A percentile compares a stretch with the other conserved stretches of the same genome.
Evolutionary conservation across 2,329 filamentous ascomycete genomes (phyloP).

Genomic region (Myrmaecium sp.): DNA sequence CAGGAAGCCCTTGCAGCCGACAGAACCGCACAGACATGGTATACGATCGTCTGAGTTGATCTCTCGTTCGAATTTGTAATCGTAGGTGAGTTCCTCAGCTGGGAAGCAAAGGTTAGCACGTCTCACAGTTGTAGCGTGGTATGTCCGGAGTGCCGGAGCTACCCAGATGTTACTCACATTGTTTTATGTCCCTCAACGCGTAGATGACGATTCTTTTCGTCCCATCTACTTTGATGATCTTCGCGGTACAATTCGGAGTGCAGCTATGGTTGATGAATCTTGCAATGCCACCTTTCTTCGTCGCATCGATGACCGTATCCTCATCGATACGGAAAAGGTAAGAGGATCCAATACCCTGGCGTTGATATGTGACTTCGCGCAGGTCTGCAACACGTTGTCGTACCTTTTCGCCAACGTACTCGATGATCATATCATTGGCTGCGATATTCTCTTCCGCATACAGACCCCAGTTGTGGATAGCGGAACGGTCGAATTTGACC

Average conservation of each 20-base stretch:
- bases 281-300: constrained; percentile 95
- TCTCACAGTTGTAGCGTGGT: not conserved
- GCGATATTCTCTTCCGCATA: constrained; percentile 96
- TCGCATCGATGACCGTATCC: constrained; percentile 92
- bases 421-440: constrained; percentile 98
- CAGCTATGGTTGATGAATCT: constrained; percentile 98
- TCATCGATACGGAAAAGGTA: constrained; percentile 98
- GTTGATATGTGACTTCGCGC: constrained; percentile 78
- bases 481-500: constrained; percentile 91
- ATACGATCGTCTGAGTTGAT: constrained; percentile 89
- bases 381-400: constrained; percentile 95
- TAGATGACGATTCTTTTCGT: constrained; percentile 99
- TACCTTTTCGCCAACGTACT: constrained; percentile 96
- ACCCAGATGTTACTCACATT: constrained; percentile 58
- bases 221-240: constrained; percentile 97
- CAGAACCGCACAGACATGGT: constrained; percentile 88
- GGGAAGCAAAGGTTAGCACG: constrained; percentile 8
- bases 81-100: constrained; percentile 99
- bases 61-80: constrained; percentile 99
- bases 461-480: constrained; percentile 96
- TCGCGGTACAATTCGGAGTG: constrained; percentile 95
- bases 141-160: not conserved
- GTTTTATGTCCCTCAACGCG: constrained; percentile 87
- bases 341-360: constrained; percentile 91
- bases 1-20: constrained; percentile 96